Evolutionary conservation across 2,329 filamentous ascomycete genomes (phyloP).

Genomic region (Aspergillus thermomutatus): DNA sequence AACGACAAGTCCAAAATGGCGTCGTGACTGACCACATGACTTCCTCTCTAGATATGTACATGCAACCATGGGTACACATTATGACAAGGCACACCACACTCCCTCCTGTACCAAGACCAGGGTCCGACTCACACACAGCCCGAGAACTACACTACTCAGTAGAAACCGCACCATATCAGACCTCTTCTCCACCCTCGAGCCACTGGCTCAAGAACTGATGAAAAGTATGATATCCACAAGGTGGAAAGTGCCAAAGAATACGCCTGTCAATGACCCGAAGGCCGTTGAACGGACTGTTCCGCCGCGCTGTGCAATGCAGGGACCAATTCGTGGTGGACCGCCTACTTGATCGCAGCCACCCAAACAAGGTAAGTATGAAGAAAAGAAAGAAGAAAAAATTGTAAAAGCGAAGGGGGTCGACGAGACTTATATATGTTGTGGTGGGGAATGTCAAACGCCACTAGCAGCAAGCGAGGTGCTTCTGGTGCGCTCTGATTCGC

Average conservation of each 20-base stretch:
- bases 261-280: conserved; percentile 39
- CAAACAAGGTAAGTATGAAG: conserved; percentile 53
- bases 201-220: conserved; percentile 29
- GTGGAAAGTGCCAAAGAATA: conserved; percentile 38
- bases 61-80: no score
- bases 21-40: no score
- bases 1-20: neutral
- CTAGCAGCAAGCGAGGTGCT: conserved; percentile 20
- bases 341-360: conserved; percentile 47
- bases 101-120: no score
- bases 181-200: conserved; percentile 35
- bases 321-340: conserved; percentile 45
- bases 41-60: no score
- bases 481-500: conserved; percentile 3
- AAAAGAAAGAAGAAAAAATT: conserved; percentile 39
- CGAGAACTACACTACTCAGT: neutral
- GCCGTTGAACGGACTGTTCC: conserved; percentile 37
- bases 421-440: conserved; percentile 13
- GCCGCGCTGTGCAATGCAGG: conserved; percentile 59
- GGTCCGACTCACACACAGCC: no score
- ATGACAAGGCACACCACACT: no score
- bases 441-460: conserved; percentile 2
- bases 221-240: conserved; percentile 23
- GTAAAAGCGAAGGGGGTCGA: conserved; percentile 16
- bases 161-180: neutral